phyloP scores from a whole-genome alignment of 495 filamentous ascomycete species.

The Corynascus novoguineensis region DNA sequence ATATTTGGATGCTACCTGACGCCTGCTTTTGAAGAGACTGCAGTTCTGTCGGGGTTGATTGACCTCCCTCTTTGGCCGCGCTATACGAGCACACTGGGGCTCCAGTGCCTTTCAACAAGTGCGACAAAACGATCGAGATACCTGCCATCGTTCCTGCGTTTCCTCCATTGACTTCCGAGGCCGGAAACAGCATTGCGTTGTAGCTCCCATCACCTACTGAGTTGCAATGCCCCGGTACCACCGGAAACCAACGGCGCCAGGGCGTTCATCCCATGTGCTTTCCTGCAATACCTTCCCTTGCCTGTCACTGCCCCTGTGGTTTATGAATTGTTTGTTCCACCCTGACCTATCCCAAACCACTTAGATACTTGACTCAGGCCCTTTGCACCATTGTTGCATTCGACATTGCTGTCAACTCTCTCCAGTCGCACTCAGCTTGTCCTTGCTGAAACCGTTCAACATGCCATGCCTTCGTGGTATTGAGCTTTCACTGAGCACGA shows the following conservation, averaged over 20 bases:
- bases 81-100: not conserved
- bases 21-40: not conserved
- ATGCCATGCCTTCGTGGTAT: constrained; percentile 49
- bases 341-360: not conserved
- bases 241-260: too few relatives aligned
- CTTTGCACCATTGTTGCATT: not conserved
- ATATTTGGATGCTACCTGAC: constrained; percentile 14
- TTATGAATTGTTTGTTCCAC: not conserved
- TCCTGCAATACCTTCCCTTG: not conserved
- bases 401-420: not conserved
- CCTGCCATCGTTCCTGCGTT: too few relatives aligned
- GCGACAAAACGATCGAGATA: too few relatives aligned
- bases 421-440: not conserved
- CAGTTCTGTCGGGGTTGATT: not conserved
- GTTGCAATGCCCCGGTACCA: too few relatives aligned
- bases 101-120: not conserved
- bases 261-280: not conserved
- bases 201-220: too few relatives aligned
- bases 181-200: not conserved
- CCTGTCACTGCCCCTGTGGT: not conserved
- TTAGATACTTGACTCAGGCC: not conserved
- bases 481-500: constrained; percentile 35
- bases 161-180: too few relatives aligned
- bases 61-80: not conserved
- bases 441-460: constrained; percentile 3